phyloP scores from a whole-genome alignment of 495 filamentous ascomycete genomes.

The Elaphomyces granulatus region DNA sequence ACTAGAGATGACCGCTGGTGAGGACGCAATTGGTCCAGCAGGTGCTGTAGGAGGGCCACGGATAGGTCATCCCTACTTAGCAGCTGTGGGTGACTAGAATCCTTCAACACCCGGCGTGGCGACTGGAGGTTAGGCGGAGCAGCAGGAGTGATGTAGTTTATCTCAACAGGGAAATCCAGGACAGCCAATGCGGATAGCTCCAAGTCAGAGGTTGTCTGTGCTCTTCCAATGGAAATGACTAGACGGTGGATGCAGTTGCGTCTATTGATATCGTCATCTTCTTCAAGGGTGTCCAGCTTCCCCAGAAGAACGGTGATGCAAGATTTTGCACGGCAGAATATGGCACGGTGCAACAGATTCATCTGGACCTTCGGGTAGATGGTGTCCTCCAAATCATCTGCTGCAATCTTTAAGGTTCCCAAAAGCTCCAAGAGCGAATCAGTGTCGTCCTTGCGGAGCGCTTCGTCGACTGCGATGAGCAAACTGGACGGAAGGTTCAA shows the following conservation, averaged over 20 bases:
- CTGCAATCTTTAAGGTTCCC: slow-evolving; percentile 36
- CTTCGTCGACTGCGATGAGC: slow-evolving; percentile 61
- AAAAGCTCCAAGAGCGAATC: slow-evolving; percentile 44
- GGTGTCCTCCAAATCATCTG: slow-evolving; percentile 30
- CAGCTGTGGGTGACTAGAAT: slow-evolving; percentile 40
- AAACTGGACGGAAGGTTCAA: slow-evolving; percentile 51
- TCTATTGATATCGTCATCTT: slow-evolving; percentile 82
- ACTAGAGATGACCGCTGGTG: slow-evolving; percentile 54
- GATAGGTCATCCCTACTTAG: slow-evolving; percentile 57
- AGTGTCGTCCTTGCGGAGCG: slow-evolving; percentile 61
- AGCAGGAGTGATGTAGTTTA: slow-evolving; percentile 64
- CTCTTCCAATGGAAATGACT: slow-evolving; percentile 75
- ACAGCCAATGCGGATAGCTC: slow-evolving; percentile 28
- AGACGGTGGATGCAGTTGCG: slow-evolving; percentile 88
- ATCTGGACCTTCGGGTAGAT: slow-evolving; percentile 49
- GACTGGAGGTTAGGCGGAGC: slow-evolving; percentile 49
- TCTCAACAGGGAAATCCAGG: slow-evolving; percentile 37
- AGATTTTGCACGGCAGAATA: slow-evolving; percentile 50
- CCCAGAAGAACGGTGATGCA: slow-evolving; percentile 57
- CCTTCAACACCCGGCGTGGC: slow-evolving; percentile 38
- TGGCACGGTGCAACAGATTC: slow-evolving; percentile 70
- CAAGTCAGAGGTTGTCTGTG: slow-evolving; percentile 45
- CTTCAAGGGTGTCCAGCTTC: slow-evolving; percentile 54
- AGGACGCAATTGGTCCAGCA: slow-evolving; percentile 56
- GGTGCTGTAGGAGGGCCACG: slow-evolving; percentile 55